These are phyloP conservation scores for Austroboletus novae-zelandiae DNA, from an alignment of 1,284 basidiomycete species.

Conservation along the genomic window DNA sequence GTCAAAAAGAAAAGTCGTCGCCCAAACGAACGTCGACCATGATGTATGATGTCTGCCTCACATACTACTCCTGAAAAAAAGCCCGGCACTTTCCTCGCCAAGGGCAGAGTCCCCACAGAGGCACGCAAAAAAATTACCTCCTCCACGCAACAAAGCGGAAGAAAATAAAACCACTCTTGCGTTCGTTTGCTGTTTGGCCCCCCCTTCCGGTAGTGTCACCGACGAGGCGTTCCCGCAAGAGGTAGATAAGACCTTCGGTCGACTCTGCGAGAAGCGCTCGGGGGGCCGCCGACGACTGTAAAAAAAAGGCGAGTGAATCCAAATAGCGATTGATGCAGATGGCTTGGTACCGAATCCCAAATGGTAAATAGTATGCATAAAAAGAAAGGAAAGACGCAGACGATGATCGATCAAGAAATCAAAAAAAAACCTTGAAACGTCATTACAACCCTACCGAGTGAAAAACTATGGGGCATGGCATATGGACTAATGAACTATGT, in stretches of 20 bases:
- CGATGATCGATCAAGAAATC: too few relatives aligned
- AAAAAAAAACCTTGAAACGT: too few relatives aligned
- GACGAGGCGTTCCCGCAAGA: background rate
- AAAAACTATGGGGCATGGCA: too few relatives aligned
- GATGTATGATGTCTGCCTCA: conserved; percentile 65
- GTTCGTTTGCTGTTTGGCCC: conserved; percentile 32
- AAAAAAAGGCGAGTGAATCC: background rate
- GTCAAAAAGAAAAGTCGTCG: too few relatives aligned
- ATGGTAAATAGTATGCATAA: too few relatives aligned
- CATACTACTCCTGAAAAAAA: conserved; percentile 60
- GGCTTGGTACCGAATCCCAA: too few relatives aligned
- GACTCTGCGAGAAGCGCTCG: conserved; percentile 7
- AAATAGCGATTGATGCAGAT: background rate
- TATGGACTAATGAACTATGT: too few relatives aligned
- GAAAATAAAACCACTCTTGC: conserved; percentile 36
- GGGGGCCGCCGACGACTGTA: background rate
- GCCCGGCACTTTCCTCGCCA: conserved; percentile 64
- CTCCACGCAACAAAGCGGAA: background rate
- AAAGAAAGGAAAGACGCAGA: too few relatives aligned
- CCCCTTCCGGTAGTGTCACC: background rate
- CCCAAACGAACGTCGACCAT: too few relatives aligned
- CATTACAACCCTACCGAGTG: too few relatives aligned
- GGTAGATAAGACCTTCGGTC: background rate
- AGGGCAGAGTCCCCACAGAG: conserved; percentile 69
- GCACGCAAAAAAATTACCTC: conserved; percentile 37